Base-by-base conservation (phyloP, 306 rosid species). In the Cucumis cinereus region DNA sequence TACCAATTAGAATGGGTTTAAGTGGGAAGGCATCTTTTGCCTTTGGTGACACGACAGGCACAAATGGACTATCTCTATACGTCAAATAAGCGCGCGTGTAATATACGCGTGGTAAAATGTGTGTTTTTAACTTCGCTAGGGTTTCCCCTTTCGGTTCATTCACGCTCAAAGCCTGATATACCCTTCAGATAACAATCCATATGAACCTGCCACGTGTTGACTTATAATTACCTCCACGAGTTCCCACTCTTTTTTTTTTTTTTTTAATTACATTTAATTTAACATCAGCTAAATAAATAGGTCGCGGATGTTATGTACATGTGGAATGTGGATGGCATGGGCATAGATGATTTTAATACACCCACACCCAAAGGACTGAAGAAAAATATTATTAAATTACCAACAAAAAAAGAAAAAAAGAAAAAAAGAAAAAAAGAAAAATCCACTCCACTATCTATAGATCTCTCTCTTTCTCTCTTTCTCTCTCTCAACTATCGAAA, bases 1-100 rank as follows among this genome's bases (percentile, higher is more conserved):
- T 26, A 69, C 98, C 86, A 88, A 87, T 88, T 40, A 54, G 0
- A 56, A 68, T 1, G 52, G 3, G 23, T 74, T 77, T 81, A 84
- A 85, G 93, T 91, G 97, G 92, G 72, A 61, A 61, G 85, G 90
- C 87, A 87, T 87, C 87, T 84, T 86, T 76, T 57, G 85, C 84
- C 86, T 80, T 86, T 73, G 78, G 45, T 79, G 90, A 91, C 90
- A 82, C 88, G 96, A 89, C 90, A 84, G 83, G 87, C 76, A 79
- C 80, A 82, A 79, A 83, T 77, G 63, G 80, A 77, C 75, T 67
- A 80, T 47, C 7, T 56, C 45, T 2, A 57, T 40, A 26, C 56
- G 40, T 11, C 1, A 13, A 13, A 17, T 6, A 2, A 35, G 20
- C 4, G 79, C 1, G 97, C 93, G 93, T 91, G 88, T 9, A 11